Evolutionary conservation across 2,329 filamentous ascomycete species (phyloP).

Genomic region (Fusarium sp.): DNA sequence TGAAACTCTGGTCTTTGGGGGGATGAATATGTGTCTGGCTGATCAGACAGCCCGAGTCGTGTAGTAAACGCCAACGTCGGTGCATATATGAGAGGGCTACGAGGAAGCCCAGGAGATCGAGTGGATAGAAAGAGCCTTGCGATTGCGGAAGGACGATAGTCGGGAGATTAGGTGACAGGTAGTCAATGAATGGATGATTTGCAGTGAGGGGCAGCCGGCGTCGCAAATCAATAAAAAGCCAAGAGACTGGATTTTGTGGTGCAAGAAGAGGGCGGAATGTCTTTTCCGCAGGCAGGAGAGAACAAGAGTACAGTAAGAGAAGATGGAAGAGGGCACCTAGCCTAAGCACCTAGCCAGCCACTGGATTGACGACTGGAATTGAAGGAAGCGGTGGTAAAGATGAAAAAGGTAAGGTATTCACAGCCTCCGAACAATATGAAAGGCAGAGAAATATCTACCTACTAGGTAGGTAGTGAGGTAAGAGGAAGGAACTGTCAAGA

Average conservation of each 20-base stretch:
- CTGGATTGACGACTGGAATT: slow-evolving; percentile 24
- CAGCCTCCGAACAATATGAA: neutral
- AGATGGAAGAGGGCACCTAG: neutral
- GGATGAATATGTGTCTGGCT: slow-evolving; percentile 28
- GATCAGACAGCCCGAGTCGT: slow-evolving; percentile 36
- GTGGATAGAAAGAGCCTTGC: slow-evolving; percentile 16
- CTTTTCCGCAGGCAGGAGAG: slow-evolving; percentile 8
- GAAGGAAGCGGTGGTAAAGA: slow-evolving; percentile 14
- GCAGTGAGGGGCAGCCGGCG: slow-evolving; percentile 26
- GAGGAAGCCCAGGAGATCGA: neutral
- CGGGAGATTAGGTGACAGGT: slow-evolving; percentile 1
- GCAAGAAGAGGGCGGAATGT: slow-evolving; percentile 22
- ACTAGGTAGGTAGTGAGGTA: neutral
- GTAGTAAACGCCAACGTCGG: slow-evolving; percentile 38
- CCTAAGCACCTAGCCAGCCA: neutral
- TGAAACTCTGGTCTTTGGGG: slow-evolving; percentile 18
- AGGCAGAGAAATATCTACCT: neutral
- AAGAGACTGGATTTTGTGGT: slow-evolving; percentile 17
- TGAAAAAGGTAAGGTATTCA: neutral
- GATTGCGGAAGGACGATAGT: slow-evolving; percentile 5
- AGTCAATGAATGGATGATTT: slow-evolving; percentile 6
- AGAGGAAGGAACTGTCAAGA: slow-evolving; percentile 6
- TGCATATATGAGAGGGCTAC: slow-evolving; percentile 30
- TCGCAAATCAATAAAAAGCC: slow-evolving; percentile 11
- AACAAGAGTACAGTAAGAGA: neutral